phyloP scores from a whole-genome alignment of 805 yeast species.

The Candida adriatica region DNA sequence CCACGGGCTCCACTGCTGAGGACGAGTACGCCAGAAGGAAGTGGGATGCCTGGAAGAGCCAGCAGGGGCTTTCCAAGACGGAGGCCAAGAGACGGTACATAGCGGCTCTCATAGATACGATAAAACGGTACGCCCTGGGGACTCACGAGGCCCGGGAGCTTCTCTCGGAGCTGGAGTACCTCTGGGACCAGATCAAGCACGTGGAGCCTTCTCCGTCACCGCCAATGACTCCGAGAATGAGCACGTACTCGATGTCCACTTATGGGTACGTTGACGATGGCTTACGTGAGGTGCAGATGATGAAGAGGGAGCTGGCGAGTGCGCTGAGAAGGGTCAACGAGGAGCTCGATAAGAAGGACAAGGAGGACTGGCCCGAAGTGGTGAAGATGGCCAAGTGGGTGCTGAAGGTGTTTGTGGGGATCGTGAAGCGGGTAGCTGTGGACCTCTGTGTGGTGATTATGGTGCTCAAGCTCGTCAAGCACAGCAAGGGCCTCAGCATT shows the following conservation, averaged over 20 bases:
- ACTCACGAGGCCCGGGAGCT: conserved; percentile 61
- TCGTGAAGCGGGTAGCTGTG: conserved; percentile 13
- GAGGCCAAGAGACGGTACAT: conserved; percentile 74
- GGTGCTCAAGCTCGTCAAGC: conserved; percentile 17
- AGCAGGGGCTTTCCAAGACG: conserved; percentile 57
- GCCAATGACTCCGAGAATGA: conserved; percentile 13
- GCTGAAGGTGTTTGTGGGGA: conserved; percentile 5
- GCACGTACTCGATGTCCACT: conserved; percentile 8
- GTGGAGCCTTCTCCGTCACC: conserved; percentile 21
- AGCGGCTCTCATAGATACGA: conserved; percentile 60
- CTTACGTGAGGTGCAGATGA: conserved; percentile 14
- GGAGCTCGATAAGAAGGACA: conserved; percentile 15
- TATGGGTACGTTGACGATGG: conserved; percentile 11
- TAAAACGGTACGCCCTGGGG: conserved; percentile 62
- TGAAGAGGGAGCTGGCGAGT: conserved; percentile 22
- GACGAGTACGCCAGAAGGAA: conserved; percentile 65
- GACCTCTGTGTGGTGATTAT: conserved; percentile 16
- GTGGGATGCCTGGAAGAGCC: conserved; percentile 75
- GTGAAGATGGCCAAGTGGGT: conserved; percentile 5
- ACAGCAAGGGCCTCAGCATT: conserved; percentile 15
- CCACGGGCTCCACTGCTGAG: conserved; percentile 51
- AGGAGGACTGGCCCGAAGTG: conserved; percentile 13
- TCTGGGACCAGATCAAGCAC: conserved; percentile 70
- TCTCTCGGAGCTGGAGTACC: conserved; percentile 57
- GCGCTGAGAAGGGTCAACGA: conserved; percentile 21